Conservation (phyloP, 83 land plant species). For the Isoetes engelmannii region DNA sequence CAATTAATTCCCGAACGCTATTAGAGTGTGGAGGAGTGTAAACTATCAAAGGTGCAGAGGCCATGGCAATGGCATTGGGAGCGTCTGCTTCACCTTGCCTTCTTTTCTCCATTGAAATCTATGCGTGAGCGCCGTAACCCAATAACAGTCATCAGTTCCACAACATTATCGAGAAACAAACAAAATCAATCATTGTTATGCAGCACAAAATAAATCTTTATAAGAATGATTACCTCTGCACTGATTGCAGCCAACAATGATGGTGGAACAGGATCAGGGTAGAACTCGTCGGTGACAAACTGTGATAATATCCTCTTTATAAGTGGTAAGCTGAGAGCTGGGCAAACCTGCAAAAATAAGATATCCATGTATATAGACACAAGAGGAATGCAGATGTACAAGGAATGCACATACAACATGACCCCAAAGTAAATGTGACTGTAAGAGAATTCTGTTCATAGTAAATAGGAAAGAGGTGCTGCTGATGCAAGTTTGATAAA, state of each 20-base stretch:
- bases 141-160: neutral
- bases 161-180: neutral
- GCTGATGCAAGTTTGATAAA: no score
- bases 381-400: no score
- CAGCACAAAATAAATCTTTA: neutral
- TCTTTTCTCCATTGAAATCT: constrained; percentile 28
- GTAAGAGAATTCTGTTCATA: no score
- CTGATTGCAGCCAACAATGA: constrained; percentile 29
- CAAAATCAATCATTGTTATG: neutral
- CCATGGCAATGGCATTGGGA: constrained; percentile 31
- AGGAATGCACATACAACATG: no score
- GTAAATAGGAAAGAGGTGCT: no score
- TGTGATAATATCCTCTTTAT: constrained; percentile 20
- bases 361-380: no score
- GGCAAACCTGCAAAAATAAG: constrained; percentile 26
- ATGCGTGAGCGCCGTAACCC: neutral
- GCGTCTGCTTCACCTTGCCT: constrained; percentile 29
- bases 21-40: constrained; percentile 58
- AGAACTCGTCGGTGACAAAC: constrained; percentile 20
- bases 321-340: constrained; percentile 24
- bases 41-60: constrained; percentile 42
- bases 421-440: no score
- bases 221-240: constrained; percentile 25
- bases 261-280: constrained; percentile 35
- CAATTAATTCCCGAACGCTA: constrained; percentile 58